Evolutionary conservation across 768 basidiomycete species (phyloP).

Genomic region (Podaxis pistillaris): DNA sequence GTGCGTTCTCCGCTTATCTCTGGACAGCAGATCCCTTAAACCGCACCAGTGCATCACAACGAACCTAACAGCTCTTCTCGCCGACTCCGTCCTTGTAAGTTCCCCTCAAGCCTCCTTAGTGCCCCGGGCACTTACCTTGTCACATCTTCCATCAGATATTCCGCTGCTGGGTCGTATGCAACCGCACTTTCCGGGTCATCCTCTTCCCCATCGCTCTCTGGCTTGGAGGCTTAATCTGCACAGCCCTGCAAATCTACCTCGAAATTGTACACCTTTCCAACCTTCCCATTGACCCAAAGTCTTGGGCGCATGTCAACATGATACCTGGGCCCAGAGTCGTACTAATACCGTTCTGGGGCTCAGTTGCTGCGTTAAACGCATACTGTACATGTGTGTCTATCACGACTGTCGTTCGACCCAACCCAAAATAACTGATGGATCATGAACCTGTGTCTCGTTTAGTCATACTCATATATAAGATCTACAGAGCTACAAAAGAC

Average conservation of each 20-base stretch:
- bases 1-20: background rate
- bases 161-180: conserved; percentile 12
- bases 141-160: conserved; percentile 6
- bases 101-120: background rate
- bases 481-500: background rate
- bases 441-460: background rate
- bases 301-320: conserved; percentile 3
- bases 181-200: background rate
- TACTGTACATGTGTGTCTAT: conserved; percentile 3
- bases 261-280: background rate
- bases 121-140: background rate
- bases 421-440: background rate
- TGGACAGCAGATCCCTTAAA: background rate
- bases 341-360: conserved; percentile 11
- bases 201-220: conserved; percentile 12
- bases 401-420: too few relatives aligned
- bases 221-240: background rate
- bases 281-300: background rate
- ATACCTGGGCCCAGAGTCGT: conserved; percentile 4
- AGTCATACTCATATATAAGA: background rate
- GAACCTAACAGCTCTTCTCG: conserved; percentile 5
- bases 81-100: conserved; percentile 5
- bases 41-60: conserved; percentile 1
- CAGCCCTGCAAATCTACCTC: background rate
- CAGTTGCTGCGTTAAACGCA: background rate